Conservation (phyloP, 2,329 filamentous ascomycete species). For the Fusarium solani-melongenae region DNA sequence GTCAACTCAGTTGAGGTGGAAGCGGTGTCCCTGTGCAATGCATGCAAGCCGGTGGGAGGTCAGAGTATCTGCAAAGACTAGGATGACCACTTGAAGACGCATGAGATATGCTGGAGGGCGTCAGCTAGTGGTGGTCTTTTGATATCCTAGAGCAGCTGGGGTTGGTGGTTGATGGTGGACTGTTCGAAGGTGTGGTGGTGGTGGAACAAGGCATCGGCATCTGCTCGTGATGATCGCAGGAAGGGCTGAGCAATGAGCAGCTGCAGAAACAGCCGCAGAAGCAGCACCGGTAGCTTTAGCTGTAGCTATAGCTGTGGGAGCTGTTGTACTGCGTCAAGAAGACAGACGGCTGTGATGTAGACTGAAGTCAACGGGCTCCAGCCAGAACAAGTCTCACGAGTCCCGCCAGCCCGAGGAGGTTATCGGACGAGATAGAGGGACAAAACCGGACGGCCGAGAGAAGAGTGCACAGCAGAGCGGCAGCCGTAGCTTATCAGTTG, state of each 20-base stretch:
- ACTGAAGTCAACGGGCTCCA: constrained; percentile 26
- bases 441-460: constrained; percentile 36
- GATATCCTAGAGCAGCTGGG: constrained; percentile 22
- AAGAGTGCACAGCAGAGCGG: constrained; percentile 40
- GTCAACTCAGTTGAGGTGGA: constrained; percentile 13
- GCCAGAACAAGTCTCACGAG: constrained; percentile 22
- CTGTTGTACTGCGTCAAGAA: constrained; percentile 18
- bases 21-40: constrained; percentile 23
- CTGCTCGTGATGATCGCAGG: constrained; percentile 17
- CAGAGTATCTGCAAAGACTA: constrained; percentile 32
- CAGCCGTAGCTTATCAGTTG: constrained; percentile 45
- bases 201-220: constrained; percentile 33
- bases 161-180: constrained; percentile 26
- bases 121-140: constrained; percentile 32
- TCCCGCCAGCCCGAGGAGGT: constrained; percentile 32
- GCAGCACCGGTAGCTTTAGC: background rate
- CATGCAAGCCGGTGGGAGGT: constrained; percentile 34
- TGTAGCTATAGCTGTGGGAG: constrained; percentile 23
- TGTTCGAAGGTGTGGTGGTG: constrained; percentile 32
- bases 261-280: background rate
- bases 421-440: constrained; percentile 22
- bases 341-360: background rate
- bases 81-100: constrained; percentile 31
- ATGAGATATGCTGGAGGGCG: constrained; percentile 36
- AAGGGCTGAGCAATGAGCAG: constrained; percentile 18